Base-by-base conservation (phyloP, 2,329 filamentous ascomycete species). In the Aspergillus japonicus region DNA sequence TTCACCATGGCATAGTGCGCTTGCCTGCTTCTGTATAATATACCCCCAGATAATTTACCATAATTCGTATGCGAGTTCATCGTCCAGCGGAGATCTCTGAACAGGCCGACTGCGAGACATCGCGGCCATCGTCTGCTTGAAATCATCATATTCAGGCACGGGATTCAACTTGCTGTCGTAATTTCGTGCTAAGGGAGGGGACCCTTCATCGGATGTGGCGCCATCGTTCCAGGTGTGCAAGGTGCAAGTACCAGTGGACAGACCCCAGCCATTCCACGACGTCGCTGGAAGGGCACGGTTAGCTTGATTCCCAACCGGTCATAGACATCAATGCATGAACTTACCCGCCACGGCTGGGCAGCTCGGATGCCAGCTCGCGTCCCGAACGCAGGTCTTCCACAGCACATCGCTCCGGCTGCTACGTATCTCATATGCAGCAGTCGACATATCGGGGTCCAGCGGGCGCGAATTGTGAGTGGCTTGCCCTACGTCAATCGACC, bases 321-420 rank as follows among this genome's bases (percentile, higher is more conserved):
- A 11, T 16, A 50, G 16, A 14, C 24, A 49, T 16, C 44, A 39
- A 35, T 33, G 19, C 54, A 58, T 55, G 52, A 26, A 52, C 81
- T 73, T 77, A 86, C 83, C 84, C 66, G 87, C 92, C 64, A 97
- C 81, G 47, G 96, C 82, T 1, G 92, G 92, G 2, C 89, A 91
- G 64, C 83, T 89, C 0, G 93, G 93, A 78, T 96, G 92, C 93
- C 93, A 96, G 70, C 89, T 92, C 23, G 90, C 91, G 80, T 97
- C 93, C 35, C 93, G 83, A 21, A 96, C 91, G 66, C 91, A 91
- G 0, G 91, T 92, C 63, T 84, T 84, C 89, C 90, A 94, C 10
- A 79, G 77, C 29, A 81, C 76, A 31, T 85, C 83, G n/a, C 85
- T 81, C 12, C 70, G 67, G 55, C 70, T 61, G 29, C 81, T 80